Evolutionary conservation across 805 yeast species (phyloP).

Genomic region (Kodamaea neixiangensis): DNA sequence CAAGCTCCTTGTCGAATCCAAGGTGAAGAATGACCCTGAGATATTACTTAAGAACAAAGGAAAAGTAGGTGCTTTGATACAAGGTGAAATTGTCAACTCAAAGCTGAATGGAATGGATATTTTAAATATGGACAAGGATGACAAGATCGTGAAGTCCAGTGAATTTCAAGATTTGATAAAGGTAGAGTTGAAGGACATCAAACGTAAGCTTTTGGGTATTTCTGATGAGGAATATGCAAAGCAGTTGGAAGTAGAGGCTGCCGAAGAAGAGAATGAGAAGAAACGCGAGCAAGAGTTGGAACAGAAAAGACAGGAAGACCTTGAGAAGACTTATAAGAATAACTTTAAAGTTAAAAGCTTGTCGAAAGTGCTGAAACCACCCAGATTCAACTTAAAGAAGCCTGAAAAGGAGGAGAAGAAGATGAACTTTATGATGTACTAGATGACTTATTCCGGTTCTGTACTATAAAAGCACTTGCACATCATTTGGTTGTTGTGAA

Average conservation of each 20-base stretch:
- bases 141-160: conserved; percentile 44
- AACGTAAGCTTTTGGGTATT: conserved; percentile 33
- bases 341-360: conserved; percentile 30
- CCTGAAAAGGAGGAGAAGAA: conserved; percentile 12
- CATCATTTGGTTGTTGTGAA: too few relatives aligned
- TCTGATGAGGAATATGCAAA: conserved; percentile 42
- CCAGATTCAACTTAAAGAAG: conserved; percentile 29
- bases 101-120: conserved; percentile 22
- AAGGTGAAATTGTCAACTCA: conserved; percentile 47
- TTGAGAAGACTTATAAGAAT: conserved; percentile 25
- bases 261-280: conserved; percentile 17
- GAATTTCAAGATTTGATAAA: conserved; percentile 36
- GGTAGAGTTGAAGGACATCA: conserved; percentile 35
- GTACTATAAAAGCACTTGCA: too few relatives aligned
- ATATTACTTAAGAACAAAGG: conserved; percentile 51
- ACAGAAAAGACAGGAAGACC: conserved; percentile 10
- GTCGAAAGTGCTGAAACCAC: conserved; percentile 33
- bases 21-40: conserved; percentile 49
- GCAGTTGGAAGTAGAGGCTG: conserved; percentile 24
- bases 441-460: too few relatives aligned
- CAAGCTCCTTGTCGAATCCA: conserved; percentile 45
- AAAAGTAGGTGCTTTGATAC: conserved; percentile 52
- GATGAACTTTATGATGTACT: conserved; percentile 15
- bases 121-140: conserved; percentile 44
- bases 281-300: conserved; percentile 13